Evolutionary conservation across 805 yeast species (phyloP).

Genomic region (Kurtzmaniella cleridarum): DNA sequence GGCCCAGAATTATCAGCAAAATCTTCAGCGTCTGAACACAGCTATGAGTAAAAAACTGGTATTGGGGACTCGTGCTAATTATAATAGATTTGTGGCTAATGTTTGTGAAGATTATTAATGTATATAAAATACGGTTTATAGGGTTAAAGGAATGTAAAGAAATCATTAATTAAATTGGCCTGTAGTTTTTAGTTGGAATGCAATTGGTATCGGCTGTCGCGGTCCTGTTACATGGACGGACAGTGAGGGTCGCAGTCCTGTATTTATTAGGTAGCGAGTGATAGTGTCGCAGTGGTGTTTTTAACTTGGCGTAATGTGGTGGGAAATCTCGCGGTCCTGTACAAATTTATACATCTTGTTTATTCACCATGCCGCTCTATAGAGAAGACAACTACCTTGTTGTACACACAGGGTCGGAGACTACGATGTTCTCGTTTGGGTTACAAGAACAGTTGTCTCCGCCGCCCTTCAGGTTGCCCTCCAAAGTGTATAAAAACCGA

Average conservation of each 20-base stretch:
- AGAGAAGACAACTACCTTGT: slow-evolving; percentile 46
- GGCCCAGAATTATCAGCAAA: neutral
- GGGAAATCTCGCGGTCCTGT: too few relatives aligned
- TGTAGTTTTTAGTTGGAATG: too few relatives aligned
- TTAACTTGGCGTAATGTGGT: too few relatives aligned
- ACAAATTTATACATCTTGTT: too few relatives aligned
- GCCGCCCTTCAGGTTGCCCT: slow-evolving; percentile 73
- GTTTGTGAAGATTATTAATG: slow-evolving; percentile 8
- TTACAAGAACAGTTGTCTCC: slow-evolving; percentile 69
- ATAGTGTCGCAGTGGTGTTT: too few relatives aligned
- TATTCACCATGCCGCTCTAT: slow-evolving; percentile 33
- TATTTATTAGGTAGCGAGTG: too few relatives aligned
- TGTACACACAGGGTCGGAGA: slow-evolving; percentile 73
- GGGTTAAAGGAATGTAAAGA: too few relatives aligned
- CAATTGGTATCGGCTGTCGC: too few relatives aligned
- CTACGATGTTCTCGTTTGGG: slow-evolving; percentile 76
- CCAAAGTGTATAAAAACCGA: slow-evolving; percentile 56
- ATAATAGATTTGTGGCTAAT: slow-evolving; percentile 32
- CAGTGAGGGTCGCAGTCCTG: too few relatives aligned
- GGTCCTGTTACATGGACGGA: too few relatives aligned
- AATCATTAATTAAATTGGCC: too few relatives aligned
- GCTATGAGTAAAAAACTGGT: slow-evolving; percentile 29
- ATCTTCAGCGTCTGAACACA: slow-evolving; percentile 22
- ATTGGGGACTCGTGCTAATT: slow-evolving; percentile 35
- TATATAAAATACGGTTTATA: neutral